phyloP scores from a whole-genome alignment of 345 rosid species.

The Kandelia obovata region DNA sequence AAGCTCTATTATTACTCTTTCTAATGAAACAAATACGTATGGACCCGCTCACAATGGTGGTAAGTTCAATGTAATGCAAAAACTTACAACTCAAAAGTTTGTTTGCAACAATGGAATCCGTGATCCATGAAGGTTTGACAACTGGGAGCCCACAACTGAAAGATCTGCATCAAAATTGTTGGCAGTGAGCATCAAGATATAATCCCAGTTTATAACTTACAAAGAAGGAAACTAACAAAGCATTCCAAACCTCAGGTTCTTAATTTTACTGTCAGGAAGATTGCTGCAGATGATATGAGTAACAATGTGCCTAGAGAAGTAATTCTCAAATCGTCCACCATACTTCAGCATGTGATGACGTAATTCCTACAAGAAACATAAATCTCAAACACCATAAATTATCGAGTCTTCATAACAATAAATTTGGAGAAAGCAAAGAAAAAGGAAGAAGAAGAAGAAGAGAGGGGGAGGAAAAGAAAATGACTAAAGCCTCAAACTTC shows the following conservation, averaged over 20 bases:
- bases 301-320: slow-evolving; percentile 65
- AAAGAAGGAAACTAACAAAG: slow-evolving; percentile 10
- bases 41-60: background rate
- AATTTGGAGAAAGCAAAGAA: too few relatives aligned
- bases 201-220: background rate
- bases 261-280: slow-evolving; percentile 73
- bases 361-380: slow-evolving; percentile 37
- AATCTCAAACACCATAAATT: too few relatives aligned
- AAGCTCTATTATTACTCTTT: background rate
- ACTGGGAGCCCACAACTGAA: slow-evolving; percentile 92
- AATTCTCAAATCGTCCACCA: slow-evolving; percentile 72
- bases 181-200: background rate
- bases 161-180: slow-evolving; percentile 49
- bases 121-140: slow-evolving; percentile 84
- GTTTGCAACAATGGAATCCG: slow-evolving; percentile 71
- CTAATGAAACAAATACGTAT: background rate
- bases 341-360: slow-evolving; percentile 52
- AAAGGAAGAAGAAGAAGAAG: too few relatives aligned
- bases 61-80: slow-evolving; percentile 8
- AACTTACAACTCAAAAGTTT: slow-evolving; percentile 81
- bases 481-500: too few relatives aligned
- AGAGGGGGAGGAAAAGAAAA: too few relatives aligned
- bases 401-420: too few relatives aligned
- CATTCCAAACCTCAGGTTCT: slow-evolving; percentile 62
- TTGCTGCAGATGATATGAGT: slow-evolving; percentile 78